These are phyloP conservation scores for Drechslerella stenobrocha DNA, from an alignment of 2,329 filamentous ascomycete species.

Conservation along the genomic window DNA sequence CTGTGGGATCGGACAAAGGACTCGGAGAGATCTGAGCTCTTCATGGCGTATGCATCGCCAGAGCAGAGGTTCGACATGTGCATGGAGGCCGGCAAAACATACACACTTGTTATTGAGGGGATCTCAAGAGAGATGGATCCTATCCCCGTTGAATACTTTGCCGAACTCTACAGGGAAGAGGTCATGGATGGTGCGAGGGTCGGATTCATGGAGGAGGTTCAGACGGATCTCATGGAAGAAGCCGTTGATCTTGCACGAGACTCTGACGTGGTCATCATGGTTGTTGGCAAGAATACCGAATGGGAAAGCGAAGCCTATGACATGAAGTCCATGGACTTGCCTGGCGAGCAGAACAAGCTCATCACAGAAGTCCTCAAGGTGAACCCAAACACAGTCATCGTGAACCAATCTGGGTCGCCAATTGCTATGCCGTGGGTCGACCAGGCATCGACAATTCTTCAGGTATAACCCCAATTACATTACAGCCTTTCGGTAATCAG, in stretches of 20 bases:
- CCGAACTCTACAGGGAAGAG: conserved; percentile 53
- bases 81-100: conserved; percentile 52
- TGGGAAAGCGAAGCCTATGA: conserved; percentile 56
- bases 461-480: conserved; percentile 51
- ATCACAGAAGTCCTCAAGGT: conserved; percentile 68
- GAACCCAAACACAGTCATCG: conserved; percentile 71
- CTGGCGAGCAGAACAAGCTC: conserved; percentile 62
- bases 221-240: conserved; percentile 57
- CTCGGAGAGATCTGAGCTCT: conserved; percentile 53
- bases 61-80: conserved; percentile 52
- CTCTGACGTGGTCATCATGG: conserved; percentile 76
- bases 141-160: conserved; percentile 53
- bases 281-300: conserved; percentile 70
- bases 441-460: conserved; percentile 57
- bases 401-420: conserved; percentile 77
- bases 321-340: conserved; percentile 63
- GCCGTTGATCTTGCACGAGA: conserved; percentile 70
- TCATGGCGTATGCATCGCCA: conserved; percentile 53
- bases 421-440: conserved; percentile 71
- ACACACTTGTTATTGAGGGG: conserved; percentile 53
- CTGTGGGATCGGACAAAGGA: conserved; percentile 53
- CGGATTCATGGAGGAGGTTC: conserved; percentile 54
- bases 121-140: conserved; percentile 53
- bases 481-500: conserved; percentile 8
- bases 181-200: conserved; percentile 53